phyloP scores from a whole-genome alignment of 2,329 filamentous ascomycete genomes.

The Epichloe brachyelytri region DNA sequence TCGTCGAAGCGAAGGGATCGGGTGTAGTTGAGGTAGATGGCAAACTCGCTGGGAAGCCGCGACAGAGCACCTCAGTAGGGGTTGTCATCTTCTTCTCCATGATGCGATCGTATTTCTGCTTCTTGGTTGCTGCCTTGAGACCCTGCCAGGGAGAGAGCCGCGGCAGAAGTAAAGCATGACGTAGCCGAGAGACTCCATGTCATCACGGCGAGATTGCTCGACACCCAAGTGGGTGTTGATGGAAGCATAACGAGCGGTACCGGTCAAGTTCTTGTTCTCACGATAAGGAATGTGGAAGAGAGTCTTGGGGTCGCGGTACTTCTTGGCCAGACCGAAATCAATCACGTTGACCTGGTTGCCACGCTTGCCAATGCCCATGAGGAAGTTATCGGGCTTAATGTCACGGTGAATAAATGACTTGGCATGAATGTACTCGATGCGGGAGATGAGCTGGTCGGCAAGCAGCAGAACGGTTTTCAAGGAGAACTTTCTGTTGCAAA shows the following conservation, averaged over 20 bases:
- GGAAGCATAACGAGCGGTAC: slow-evolving; percentile 93
- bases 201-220: slow-evolving; percentile 96
- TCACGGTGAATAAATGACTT: slow-evolving; percentile 99
- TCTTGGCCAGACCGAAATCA: slow-evolving; percentile 98
- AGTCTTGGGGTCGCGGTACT: slow-evolving; percentile 98
- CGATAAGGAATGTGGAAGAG: slow-evolving; percentile 99
- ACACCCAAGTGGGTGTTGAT: slow-evolving; percentile 99
- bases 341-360: slow-evolving; percentile 99
- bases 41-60: slow-evolving; percentile 98
- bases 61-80: slow-evolving; percentile 94
- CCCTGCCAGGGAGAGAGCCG: slow-evolving; percentile 96
- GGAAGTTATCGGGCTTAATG: slow-evolving; percentile 99
- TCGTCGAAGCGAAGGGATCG: slow-evolving; percentile 97
- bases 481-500: slow-evolving; percentile 99
- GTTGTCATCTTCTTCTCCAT: slow-evolving; percentile 99
- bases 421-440: slow-evolving; percentile 99
- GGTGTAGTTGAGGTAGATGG: slow-evolving; percentile 99
- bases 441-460: slow-evolving; percentile 95
- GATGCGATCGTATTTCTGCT: slow-evolving; percentile 99
- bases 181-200: slow-evolving; percentile 98
- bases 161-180: slow-evolving; percentile 99
- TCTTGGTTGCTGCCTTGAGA: slow-evolving; percentile 95
- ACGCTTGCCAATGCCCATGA: slow-evolving; percentile 98
- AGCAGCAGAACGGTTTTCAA: slow-evolving; percentile 95
- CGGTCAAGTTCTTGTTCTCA: slow-evolving; percentile 99